Percentiles rank a stretch among this genome's conserved stretches.
phyloP scores from a whole-genome alignment of 2,329 filamentous ascomycete species.

The Aphanoascus verrucosus region DNA sequence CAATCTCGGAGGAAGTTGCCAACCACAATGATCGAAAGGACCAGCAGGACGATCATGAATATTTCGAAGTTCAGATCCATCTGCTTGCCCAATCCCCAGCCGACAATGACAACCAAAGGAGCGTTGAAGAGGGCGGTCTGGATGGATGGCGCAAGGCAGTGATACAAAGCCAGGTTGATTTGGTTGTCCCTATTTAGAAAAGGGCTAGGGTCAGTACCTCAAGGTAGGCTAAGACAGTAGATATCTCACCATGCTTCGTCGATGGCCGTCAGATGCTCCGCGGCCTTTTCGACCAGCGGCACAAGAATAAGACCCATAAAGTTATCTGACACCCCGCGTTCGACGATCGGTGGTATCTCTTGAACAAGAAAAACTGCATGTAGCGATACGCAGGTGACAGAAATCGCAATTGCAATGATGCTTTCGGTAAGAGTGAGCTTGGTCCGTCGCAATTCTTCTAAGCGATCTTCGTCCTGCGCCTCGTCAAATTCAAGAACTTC shows the following conservation, averaged over 20 bases:
- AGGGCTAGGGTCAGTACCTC: conserved; percentile 23
- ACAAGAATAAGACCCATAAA: conserved; percentile 66
- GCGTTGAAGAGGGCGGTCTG: conserved; percentile 85
- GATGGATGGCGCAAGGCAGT: conserved; percentile 76
- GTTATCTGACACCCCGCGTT: conserved; percentile 44
- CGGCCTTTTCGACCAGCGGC: conserved; percentile 71
- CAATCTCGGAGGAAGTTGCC: conserved; percentile 79
- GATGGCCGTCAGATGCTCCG: conserved; percentile 72
- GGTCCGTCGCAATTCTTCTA: conserved; percentile 49
- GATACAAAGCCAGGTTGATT: conserved; percentile 75
- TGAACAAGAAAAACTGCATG: conserved; percentile 64
- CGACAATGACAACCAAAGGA: conserved; percentile 70
- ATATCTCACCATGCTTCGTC: conserved; percentile 64
- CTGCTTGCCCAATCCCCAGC: conserved; percentile 60
- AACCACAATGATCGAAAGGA: conserved; percentile 75
- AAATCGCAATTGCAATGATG: conserved; percentile 47
- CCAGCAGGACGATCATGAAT: conserved; percentile 71
- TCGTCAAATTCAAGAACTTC: conserved; percentile 64
- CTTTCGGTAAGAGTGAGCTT: conserved; percentile 69
- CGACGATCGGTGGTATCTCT: conserved; percentile 56
- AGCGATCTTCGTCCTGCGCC: conserved; percentile 52
- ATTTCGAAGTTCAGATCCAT: conserved; percentile 80
- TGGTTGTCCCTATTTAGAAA: conserved; percentile 32
- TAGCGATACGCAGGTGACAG: conserved; percentile 59
- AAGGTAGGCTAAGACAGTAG: background rate